Evolutionary conservation across 371 early-diverging fungal genomes (phyloP).

Genomic region (Syncephalastrum monosporum): DNA sequence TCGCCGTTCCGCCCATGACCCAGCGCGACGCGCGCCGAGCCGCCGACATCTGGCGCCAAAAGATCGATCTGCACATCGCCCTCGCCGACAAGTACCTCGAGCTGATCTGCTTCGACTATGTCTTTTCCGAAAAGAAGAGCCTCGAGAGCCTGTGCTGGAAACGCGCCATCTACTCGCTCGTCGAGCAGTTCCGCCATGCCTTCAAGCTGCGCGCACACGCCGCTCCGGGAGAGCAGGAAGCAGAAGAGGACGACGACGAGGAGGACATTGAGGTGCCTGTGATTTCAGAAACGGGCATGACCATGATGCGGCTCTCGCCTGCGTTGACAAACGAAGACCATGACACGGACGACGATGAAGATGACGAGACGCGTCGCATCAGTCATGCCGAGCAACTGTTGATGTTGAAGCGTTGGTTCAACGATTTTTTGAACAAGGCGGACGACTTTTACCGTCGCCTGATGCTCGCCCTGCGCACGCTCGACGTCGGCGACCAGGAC

Average conservation of each 20-base stretch:
- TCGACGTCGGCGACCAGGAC: constrained; percentile 19
- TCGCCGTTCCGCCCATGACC: not conserved
- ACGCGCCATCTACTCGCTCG: constrained; percentile 58
- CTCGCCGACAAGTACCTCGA: constrained; percentile 53
- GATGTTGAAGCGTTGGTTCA: constrained; percentile 14
- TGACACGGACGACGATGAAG: constrained; percentile 3
- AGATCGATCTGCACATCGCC: constrained; percentile 33
- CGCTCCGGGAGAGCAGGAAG: not conserved
- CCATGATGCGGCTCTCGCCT: constrained; percentile 11
- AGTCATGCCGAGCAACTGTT: constrained; percentile 11
- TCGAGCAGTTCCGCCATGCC: constrained; percentile 58
- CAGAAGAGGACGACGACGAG: constrained; percentile 13
- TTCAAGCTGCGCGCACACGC: constrained; percentile 25
- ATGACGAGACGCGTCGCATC: constrained; percentile 18
- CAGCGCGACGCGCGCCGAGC: constrained; percentile 21
- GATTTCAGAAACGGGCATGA: constrained; percentile 11
- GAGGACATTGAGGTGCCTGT: constrained; percentile 16
- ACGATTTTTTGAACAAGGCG: constrained; percentile 31
- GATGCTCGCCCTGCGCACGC: constrained; percentile 31
- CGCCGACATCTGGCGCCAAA: constrained; percentile 31
- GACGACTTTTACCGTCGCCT: constrained; percentile 48
- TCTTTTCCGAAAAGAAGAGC: constrained; percentile 57
- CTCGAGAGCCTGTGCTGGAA: constrained; percentile 68
- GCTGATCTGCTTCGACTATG: constrained; percentile 50
- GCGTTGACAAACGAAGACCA: not conserved